Evolutionary conservation across 1,284 basidiomycete genomes (phyloP), one percentile per base, ranked within the genome.

Genomic region (Cystobasidium pallidum): DNA sequence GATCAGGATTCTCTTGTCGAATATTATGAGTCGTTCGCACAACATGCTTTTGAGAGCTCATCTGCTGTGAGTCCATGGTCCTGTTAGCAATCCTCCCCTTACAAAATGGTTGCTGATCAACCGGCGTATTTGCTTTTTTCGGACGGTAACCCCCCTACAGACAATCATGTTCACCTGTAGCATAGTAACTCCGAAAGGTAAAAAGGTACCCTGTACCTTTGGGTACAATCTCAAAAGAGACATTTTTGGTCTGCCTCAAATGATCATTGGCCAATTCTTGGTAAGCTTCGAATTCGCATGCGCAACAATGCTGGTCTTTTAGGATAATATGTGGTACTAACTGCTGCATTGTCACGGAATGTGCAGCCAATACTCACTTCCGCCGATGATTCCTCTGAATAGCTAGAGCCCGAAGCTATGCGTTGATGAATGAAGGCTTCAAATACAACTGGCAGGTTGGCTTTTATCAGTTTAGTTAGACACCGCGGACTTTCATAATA

Each of bases 21-120:
- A 79, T 96, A 95, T 81, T 96, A 91, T 89, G 94, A 96, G 81
- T 92, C 91, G 81, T 96, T 95, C 80, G 91, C 91, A 26, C 88
- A 88, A 66, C 92, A 95, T 81, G 94, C 94, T 4, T 97, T 97
- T 77, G 93, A 96, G 82, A 94, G 93, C 81, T 93, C 92, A 65
- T 92, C 92, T 41, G 74, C 75, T 7, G 72, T 73, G 54, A 54
- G 72, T 70, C n/a, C n/a, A n/a, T n/a, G n/a, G n/a, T n/a, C n/a
- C n/a, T n/a, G n/a, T n/a, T n/a, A n/a, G n/a, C n/a, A n/a, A n/a
- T n/a, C n/a, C n/a, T n/a, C n/a, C n/a, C n/a, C n/a, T n/a, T n/a
- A n/a, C n/a, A n/a, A n/a, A n/a, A n/a, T n/a, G n/a, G n/a, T n/a
- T n/a, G n/a, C n/a, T n/a, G n/a, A n/a, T n/a, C n/a, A 6, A 13